A percentile compares a stretch with the other conserved stretches of the same genome.
phyloP scores from a whole-genome alignment of 2,329 filamentous ascomycete genomes.

The Talaromyces sp. region DNA sequence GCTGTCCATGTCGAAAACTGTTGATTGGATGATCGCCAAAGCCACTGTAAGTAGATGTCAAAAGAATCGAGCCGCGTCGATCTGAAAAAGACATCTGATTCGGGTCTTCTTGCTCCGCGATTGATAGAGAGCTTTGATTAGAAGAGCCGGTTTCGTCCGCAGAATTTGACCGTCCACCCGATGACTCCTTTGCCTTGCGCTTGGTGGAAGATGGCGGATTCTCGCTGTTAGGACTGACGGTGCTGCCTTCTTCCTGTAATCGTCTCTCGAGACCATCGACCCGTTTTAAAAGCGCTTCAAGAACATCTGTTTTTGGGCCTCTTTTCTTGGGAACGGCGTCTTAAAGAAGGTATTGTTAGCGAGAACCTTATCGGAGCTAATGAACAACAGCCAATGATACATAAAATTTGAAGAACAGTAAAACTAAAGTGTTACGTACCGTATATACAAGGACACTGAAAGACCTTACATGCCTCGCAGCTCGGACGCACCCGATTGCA shows the following conservation, averaged over 20 bases:
- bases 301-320: slow-evolving; percentile 83
- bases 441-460: slow-evolving; percentile 84
- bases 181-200: slow-evolving; percentile 18
- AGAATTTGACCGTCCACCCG: slow-evolving; percentile 16
- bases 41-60: slow-evolving; percentile 17
- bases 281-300: slow-evolving; percentile 78
- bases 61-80: slow-evolving; percentile 22
- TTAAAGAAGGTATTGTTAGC: slow-evolving; percentile 34
- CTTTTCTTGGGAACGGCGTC: slow-evolving; percentile 87
- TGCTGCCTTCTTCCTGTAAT: slow-evolving; percentile 64
- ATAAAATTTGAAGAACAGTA: background rate
- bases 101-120: slow-evolving; percentile 16
- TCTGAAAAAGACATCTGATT: slow-evolving; percentile 18
- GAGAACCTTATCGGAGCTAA: background rate
- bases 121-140: slow-evolving; percentile 19
- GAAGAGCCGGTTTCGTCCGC: slow-evolving; percentile 21
- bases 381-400: background rate
- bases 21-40: slow-evolving; percentile 19
- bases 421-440: slow-evolving; percentile 50
- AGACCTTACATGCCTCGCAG: slow-evolving; percentile 85
- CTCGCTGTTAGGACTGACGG: slow-evolving; percentile 41
- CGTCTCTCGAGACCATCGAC: slow-evolving; percentile 81
- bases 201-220: slow-evolving; percentile 44
- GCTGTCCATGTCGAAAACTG: slow-evolving; percentile 22
- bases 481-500: slow-evolving; percentile 81